Evolutionary conservation across 257 asterid genomes (phyloP), one percentile per base, ranked within the genome.

Genomic region (Salvia splendens): DNA sequence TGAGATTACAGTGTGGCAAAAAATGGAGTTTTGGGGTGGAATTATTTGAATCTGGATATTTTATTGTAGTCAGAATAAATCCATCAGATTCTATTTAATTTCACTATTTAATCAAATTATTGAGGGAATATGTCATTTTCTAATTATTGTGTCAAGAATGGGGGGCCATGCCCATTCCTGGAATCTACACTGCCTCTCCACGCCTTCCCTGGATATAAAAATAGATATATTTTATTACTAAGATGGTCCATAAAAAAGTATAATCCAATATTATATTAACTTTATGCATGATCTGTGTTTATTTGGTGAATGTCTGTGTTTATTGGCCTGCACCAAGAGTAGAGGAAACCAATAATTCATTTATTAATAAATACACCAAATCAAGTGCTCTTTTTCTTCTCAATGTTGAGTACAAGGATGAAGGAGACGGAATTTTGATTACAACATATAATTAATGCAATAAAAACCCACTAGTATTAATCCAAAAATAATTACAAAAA

Each of bases 321-420:
- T 10, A 14, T 62, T 62, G 50, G 47, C 50, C n/a, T 50, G 33
- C 55, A 28, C 64, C 69, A 50, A 70, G 28, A 24, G 55, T 50
- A n/a, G 11, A 15, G 51, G 14, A 3, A 14, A 70, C 45, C 69
- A 52, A 71, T 62, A 62, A 63, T 57, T 67, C 41, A 60, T 49
- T 36, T 11, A 8, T 49, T 20, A 59, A 56, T 50, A 38, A 24
- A 65, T 0, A 9, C 17, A 14, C 0, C 16, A 28, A 24, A 62
- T 61, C 46, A 10, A 20, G 2, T 12, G 15, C 8, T 5, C 12
- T 2, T 20, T 24, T 12, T 57, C 7, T 3, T 35, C 32, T 35
- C 46, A 57, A 57, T 46, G 8, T 12, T 2, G 20, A 17, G 20
- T 17, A 17, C 20, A 0, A 24, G 30, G 30, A 24, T 24, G 30